Percentiles rank a stretch among this genome's conserved stretches.
Conservation (phyloP, 805 yeast genomes). For the Candida namnaoensis region DNA sequence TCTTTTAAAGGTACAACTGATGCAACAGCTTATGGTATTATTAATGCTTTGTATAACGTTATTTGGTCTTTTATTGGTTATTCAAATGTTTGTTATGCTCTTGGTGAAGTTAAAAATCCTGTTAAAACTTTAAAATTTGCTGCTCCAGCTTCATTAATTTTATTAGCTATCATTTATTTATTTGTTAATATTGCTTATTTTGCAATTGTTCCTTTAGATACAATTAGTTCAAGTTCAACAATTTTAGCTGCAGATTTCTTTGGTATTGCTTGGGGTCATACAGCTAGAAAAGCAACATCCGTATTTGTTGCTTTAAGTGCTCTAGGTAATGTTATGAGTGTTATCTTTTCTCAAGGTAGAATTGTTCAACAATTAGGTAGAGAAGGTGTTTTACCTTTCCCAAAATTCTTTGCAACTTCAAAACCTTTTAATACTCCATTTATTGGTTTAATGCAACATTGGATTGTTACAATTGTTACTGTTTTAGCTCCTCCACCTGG, state of each 20-base stretch:
- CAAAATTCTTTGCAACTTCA: conserved; percentile 60
- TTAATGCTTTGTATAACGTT: conserved; percentile 70
- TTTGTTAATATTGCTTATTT: conserved; percentile 74
- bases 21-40: conserved; percentile 61
- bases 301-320: conserved; percentile 79
- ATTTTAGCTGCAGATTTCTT: conserved; percentile 73
- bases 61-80: conserved; percentile 84
- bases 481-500: conserved; percentile 81
- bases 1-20: conserved; percentile 44
- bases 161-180: conserved; percentile 58
- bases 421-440: conserved; percentile 69
- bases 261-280: conserved; percentile 58
- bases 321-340: conserved; percentile 74
- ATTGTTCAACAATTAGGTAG: conserved; percentile 74
- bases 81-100: conserved; percentile 75
- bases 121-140: conserved; percentile 59
- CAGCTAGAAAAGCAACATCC: conserved; percentile 65
- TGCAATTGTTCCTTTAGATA: conserved; percentile 70
- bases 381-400: conserved; percentile 73
- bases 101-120: conserved; percentile 73
- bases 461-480: conserved; percentile 65
- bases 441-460: conserved; percentile 68
- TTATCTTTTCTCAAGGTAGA: conserved; percentile 76
- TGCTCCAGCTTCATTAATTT: conserved; percentile 64
- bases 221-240: conserved; percentile 50